Conservation (phyloP, 2,329 filamentous ascomycete genomes). For the Stagonosporopsis chrysanthemi region DNA sequence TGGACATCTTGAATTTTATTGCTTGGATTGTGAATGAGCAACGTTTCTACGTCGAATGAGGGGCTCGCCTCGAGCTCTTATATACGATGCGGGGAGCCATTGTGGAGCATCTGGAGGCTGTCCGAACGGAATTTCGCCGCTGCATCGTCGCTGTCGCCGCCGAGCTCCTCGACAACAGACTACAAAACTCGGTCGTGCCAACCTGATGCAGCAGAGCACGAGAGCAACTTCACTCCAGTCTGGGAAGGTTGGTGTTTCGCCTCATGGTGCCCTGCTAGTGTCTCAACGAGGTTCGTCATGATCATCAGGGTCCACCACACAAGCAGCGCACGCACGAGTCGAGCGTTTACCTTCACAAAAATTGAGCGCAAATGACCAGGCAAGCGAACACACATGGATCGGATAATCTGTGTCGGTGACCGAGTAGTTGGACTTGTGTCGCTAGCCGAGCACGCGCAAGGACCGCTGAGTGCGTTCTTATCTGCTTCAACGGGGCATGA, state of each 20-base stretch:
- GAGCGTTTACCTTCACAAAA: not conserved
- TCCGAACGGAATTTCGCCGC: constrained; percentile 21
- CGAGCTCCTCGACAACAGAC: constrained; percentile 13
- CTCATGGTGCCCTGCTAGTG: constrained; percentile 11
- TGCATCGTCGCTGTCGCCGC: constrained; percentile 15
- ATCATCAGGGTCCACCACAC: constrained; percentile 18
- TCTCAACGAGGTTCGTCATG: constrained; percentile 13
- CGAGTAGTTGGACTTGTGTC: constrained; percentile 1
- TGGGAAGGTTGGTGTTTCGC: constrained; percentile 13
- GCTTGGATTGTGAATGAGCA: not conserved
- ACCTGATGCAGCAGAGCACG: constrained; percentile 9
- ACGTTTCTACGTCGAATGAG: constrained; percentile 2
- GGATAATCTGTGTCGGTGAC: not conserved
- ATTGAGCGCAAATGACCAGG: not conserved
- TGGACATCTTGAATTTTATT: constrained; percentile 47
- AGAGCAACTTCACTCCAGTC: constrained; percentile 2
- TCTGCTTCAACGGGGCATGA: not conserved
- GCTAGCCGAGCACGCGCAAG: constrained; percentile 2
- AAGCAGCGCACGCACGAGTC: not conserved
- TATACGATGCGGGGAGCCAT: constrained; percentile 19
- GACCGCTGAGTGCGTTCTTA: not conserved
- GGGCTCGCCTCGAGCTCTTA: constrained; percentile 16
- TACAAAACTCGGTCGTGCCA: constrained; percentile 5
- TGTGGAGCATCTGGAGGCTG: constrained; percentile 17
- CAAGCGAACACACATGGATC: not conserved